phyloP scores from a whole-genome alignment of 2,329 filamentous ascomycete genomes.

The Fusarium dlaminii region DNA sequence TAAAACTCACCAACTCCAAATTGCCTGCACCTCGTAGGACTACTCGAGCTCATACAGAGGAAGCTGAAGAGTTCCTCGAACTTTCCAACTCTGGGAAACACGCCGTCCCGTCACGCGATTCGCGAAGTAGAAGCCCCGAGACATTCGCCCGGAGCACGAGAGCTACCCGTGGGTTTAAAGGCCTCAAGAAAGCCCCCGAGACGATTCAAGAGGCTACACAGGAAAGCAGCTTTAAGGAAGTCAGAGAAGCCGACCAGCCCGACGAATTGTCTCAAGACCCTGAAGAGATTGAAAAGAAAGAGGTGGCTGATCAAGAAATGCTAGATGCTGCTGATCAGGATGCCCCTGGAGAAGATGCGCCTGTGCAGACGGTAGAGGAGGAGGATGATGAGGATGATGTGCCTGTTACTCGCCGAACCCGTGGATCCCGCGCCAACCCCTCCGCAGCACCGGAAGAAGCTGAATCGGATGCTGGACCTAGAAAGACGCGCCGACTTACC shows the following conservation, averaged over 20 bases:
- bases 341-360: constrained; percentile 46
- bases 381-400: constrained; percentile 61
- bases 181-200: constrained; percentile 58
- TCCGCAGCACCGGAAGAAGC: constrained; percentile 44
- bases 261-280: constrained; percentile 52
- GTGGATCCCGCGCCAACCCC: constrained; percentile 48
- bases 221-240: constrained; percentile 56
- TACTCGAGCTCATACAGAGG: constrained; percentile 65
- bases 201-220: constrained; percentile 64
- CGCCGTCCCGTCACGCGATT: constrained; percentile 58
- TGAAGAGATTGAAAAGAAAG: constrained; percentile 42
- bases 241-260: constrained; percentile 48
- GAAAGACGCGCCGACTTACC: constrained; percentile 57
- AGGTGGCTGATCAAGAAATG: constrained; percentile 45
- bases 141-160: constrained; percentile 53
- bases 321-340: constrained; percentile 38
- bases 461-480: constrained; percentile 45
- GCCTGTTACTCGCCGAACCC: constrained; percentile 58
- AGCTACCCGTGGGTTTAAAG: constrained; percentile 61
- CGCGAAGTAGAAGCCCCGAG: constrained; percentile 67
- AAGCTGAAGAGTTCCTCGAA: constrained; percentile 65
- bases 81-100: constrained; percentile 70
- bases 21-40: constrained; percentile 53
- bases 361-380: constrained; percentile 45
- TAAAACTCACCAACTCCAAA: constrained; percentile 53